Conservation (phyloP, 2,329 filamentous ascomycete genomes). For the Hymenoscyphus salicellus region DNA sequence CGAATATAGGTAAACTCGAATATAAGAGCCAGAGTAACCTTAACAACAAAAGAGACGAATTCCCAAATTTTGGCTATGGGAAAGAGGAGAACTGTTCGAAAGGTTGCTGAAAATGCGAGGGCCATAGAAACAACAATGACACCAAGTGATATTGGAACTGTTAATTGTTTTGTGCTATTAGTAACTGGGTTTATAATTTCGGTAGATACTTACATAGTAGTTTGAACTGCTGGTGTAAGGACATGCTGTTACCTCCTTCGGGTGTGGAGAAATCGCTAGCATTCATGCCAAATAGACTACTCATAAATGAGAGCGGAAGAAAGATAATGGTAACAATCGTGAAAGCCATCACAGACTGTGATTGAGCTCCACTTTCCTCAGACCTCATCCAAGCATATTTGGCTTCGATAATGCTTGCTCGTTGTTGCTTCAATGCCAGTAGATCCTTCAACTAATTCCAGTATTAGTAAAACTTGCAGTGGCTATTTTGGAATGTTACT, state of each 20-base stretch:
- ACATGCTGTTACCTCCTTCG: slow-evolving; percentile 9
- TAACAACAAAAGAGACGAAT: neutral
- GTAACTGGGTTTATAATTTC: neutral
- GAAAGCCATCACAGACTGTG: slow-evolving; percentile 26
- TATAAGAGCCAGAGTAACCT: too few relatives aligned
- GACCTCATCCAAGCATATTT: slow-evolving; percentile 41
- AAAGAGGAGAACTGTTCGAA: slow-evolving; percentile 7
- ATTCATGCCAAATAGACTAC: slow-evolving; percentile 22
- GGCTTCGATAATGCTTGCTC: slow-evolving; percentile 44
- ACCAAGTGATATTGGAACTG: slow-evolving; percentile 13
- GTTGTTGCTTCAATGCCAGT: slow-evolving; percentile 45
- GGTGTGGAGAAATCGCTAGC: slow-evolving; percentile 12
- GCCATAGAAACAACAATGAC: slow-evolving; percentile 5
- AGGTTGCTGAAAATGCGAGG: slow-evolving; percentile 11
- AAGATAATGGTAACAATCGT: slow-evolving; percentile 23
- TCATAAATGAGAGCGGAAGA: slow-evolving; percentile 22
- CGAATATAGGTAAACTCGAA: neutral
- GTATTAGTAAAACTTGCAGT: too few relatives aligned
- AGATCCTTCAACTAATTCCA: slow-evolving; percentile 32
- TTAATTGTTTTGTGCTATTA: neutral
- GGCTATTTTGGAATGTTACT: neutral
- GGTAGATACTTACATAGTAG: slow-evolving; percentile 10
- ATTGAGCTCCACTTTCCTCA: slow-evolving; percentile 41
- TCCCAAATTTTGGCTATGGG: neutral
- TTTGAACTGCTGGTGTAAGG: slow-evolving; percentile 12